phyloP scores from a whole-genome alignment of 257 asterid species.

The Striga asiatica region DNA sequence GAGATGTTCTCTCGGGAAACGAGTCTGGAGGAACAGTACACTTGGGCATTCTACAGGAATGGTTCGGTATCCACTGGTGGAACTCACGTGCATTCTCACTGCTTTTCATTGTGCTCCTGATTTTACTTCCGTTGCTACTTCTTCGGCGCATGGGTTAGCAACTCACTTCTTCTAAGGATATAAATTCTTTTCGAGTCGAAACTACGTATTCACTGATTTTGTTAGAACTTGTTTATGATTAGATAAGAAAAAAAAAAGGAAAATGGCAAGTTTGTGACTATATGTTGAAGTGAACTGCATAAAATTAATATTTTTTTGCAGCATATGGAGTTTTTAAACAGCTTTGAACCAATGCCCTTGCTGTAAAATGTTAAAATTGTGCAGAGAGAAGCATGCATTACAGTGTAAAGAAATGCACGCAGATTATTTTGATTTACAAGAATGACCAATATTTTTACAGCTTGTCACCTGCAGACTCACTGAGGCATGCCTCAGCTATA shows the following conservation, averaged over 20 bases:
- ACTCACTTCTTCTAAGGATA: no score
- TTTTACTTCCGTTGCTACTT: slow-evolving; percentile 73
- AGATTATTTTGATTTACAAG: neutral
- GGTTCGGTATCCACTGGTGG: slow-evolving; percentile 99
- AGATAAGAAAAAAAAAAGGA: no score
- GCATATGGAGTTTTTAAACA: no score
- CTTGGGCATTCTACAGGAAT: slow-evolving; percentile 79
- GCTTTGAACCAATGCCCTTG: no score
- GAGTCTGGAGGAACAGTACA: slow-evolving; percentile 64
- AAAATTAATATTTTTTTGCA: no score
- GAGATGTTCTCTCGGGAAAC: slow-evolving; percentile 88
- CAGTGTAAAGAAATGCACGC: neutral
- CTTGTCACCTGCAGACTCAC: slow-evolving; percentile 56
- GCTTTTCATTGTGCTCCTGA: slow-evolving; percentile 61
- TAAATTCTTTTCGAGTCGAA: no score
- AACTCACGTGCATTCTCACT: slow-evolving; percentile 61
- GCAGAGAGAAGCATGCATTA: neutral
- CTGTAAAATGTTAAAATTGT: no score
- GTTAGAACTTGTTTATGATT: no score
- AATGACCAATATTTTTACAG: slow-evolving; percentile 25
- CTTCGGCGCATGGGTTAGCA: slow-evolving; percentile 82
- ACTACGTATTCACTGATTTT: no score
- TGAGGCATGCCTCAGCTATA: slow-evolving; percentile 79
- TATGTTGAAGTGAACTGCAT: neutral
- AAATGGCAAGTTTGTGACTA: neutral